Percentiles rank a stretch among this genome's conserved stretches.
These are phyloP conservation scores for Colletotrichum cereale DNA, from an alignment of 2,329 filamentous ascomycete species.

Conservation along the genomic window DNA sequence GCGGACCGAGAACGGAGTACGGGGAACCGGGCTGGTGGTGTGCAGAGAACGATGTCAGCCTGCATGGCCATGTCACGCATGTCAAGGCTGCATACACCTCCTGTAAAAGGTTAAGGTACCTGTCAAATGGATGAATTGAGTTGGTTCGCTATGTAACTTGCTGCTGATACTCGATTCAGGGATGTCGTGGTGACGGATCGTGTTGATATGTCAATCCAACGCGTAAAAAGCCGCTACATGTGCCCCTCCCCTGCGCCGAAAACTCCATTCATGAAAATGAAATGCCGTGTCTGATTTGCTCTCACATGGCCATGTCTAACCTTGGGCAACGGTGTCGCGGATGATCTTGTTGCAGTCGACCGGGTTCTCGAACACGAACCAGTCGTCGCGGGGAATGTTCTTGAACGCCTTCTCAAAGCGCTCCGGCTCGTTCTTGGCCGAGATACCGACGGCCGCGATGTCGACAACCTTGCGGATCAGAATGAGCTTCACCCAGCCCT, in stretches of 20 bases:
- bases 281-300: background rate
- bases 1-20: background rate
- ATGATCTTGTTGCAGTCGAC: conserved; percentile 68
- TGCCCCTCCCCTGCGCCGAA: background rate
- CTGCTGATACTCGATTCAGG: background rate
- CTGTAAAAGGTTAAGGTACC: background rate
- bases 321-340: conserved; percentile 45
- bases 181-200: conserved; percentile 7
- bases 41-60: background rate
- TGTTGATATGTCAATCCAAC: conserved; percentile 2
- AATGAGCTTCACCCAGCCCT: conserved; percentile 84
- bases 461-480: conserved; percentile 88
- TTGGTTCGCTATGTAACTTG: conserved; percentile 20
- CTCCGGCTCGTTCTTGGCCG: conserved; percentile 78
- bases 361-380: conserved; percentile 87
- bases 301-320: background rate
- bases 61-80: background rate
- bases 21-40: background rate
- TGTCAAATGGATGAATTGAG: background rate
- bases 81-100: background rate
- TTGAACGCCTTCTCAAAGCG: conserved; percentile 89
- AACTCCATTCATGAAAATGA: background rate
- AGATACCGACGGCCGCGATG: conserved; percentile 76
- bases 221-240: background rate
- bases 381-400: conserved; percentile 75